Base-by-base conservation (phyloP, 306 rosid species). In the Sphenostylis stenocarpa region DNA sequence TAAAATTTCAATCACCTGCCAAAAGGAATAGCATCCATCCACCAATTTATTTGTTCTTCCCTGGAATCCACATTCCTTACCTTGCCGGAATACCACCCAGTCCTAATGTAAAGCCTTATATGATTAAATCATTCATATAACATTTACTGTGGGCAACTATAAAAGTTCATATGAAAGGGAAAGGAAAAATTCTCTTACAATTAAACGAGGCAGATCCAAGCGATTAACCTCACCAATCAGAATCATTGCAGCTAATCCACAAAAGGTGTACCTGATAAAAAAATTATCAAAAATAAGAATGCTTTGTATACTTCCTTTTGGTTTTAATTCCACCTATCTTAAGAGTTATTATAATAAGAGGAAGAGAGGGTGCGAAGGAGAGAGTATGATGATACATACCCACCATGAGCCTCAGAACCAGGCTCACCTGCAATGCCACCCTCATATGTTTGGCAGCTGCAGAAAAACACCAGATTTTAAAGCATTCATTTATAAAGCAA, bases 391-490 rank as follows among this genome's bases (percentile, higher is more conserved):
- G 82, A 84, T 67, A 92, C 96, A 65, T 92, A 95, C 97, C 98
- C 97, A 80, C 98, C 98, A 84, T 95, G 98, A 88, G 98, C 98
- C 85, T 95, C 98, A 36, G 92, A 82, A 73, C 92, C 96, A 79
- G 98, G 97, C 79, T 95, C 98, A 39, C 98, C 98, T 24, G 91
- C 87, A 84, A 92, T 90, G 52, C 97, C 98, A 76, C 98, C 98
- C 86, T 95, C 98, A 45, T 89, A 95, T 61, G 98, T 92, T 84
- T 95, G 98, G 84, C 98, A 95, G 76, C 97, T 92, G 89, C 87
- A 86, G 62, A 82, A 78, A 66, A 70, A 76, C 36, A 69, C n/a
- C 53, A 31, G 39, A 79, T 51, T 49, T 58, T 29, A 67, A 80
- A 17, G 34, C 23, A 78, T 29, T 28, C 20, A 74, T 48, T 38